These are phyloP conservation scores for Diaporthe vexans DNA, from an alignment of 2,329 filamentous ascomycete species.

Conservation along the genomic window DNA sequence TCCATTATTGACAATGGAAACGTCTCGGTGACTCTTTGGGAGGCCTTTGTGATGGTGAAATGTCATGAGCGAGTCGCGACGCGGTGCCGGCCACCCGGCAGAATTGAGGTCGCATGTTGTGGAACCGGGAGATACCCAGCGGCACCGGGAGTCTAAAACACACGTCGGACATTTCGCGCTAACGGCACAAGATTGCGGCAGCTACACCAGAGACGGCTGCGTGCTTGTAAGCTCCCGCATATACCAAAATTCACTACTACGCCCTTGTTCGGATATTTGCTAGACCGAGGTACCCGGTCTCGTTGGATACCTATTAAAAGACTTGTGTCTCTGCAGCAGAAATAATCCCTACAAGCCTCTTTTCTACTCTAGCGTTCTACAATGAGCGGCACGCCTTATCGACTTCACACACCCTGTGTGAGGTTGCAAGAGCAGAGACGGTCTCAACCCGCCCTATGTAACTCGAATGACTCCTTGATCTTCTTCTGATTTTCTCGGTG, in stretches of 20 bases:
- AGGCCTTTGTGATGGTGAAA: neutral
- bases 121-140: constrained; percentile 4
- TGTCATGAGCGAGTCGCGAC: neutral
- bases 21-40: neutral
- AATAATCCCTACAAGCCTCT: too few species aligned
- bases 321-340: neutral
- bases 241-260: neutral
- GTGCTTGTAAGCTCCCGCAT: too few species aligned
- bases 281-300: too few species aligned
- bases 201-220: neutral
- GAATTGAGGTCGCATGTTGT: constrained; percentile 3
- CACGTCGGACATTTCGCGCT: neutral
- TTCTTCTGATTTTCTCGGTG: neutral
- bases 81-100: neutral
- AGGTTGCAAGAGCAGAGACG: neutral
- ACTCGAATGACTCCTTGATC: too few species aligned
- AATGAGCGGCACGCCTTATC: neutral
- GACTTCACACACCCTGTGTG: too few species aligned
- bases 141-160: constrained; percentile 14
- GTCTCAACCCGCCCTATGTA: neutral
- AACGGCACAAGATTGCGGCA: neutral
- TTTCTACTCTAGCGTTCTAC: neutral
- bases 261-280: neutral
- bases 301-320: neutral
- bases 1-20: neutral